Evolutionary conservation across 2,329 filamentous ascomycete genomes (phyloP), one percentile per base, ranked within the genome.

Genomic region (Penicillium freii): DNA sequence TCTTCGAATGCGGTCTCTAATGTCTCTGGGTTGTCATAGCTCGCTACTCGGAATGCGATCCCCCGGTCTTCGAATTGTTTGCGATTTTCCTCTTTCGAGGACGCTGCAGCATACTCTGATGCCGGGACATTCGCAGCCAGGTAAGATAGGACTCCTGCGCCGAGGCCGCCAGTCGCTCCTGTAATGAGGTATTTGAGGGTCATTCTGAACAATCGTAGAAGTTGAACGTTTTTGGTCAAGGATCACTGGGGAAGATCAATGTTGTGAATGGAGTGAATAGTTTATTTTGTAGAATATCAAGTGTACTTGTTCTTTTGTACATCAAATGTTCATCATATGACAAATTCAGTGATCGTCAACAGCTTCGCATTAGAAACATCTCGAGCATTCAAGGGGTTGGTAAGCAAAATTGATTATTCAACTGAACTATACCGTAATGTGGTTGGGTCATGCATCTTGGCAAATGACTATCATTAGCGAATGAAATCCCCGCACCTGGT

Each of bases 41-140:
- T 77, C 7, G 81, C 81, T 53, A 78, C 70, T 1, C 82, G 81
- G 48, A 83, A 80, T 2, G 74, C 71, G 34, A 82, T 78, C 25
- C 80, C 80, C 19, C 73, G 69, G 7, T 78, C 58, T 71, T 75
- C 59, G 70, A 77, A 56, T 62, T 59, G 60, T 64, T 71, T 39
- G 72, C 77, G 40, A 46, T 69, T 73, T 17, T 80, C 81, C 36
- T 76, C 73, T 21, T 72, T 69, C 15, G 81, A 79, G 17, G 77
- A 81, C 36, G 82, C 78, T 38, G 82, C 78, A 56, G 81, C 74
- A 64, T 83, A 72, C 60, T 78, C 71, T n/a, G 77, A 68, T 33
- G 75, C 57, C 3, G 78, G 73, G 31, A 80, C 68, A 23, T 70
- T 66, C 15, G 62, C 64, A 51, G 65, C 63, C 15, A 76, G 64